Evolutionary conservation across 257 asterid species (phyloP).

Genomic region (Solanum pinnatisectum): DNA sequence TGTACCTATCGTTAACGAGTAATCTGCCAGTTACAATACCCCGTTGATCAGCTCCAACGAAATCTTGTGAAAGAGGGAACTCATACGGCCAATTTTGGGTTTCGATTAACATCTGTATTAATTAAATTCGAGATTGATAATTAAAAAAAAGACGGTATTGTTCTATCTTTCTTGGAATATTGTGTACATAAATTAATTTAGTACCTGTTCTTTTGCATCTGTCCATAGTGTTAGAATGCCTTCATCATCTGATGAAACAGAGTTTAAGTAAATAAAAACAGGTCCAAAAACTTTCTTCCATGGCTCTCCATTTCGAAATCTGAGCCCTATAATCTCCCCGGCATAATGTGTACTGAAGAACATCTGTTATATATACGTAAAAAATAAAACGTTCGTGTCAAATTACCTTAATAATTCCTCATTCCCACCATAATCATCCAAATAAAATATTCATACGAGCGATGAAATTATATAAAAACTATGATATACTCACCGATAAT

Average conservation of each 20-base stretch:
- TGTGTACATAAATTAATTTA: not conserved
- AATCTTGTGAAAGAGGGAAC: conserved; percentile 48
- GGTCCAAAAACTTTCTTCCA: conserved; percentile 83
- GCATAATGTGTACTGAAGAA: conserved; percentile 56
- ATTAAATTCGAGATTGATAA: not conserved
- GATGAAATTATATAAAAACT: not conserved
- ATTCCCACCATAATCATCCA: not conserved
- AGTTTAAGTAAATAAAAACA: conserved; percentile 35
- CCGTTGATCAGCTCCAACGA: conserved; percentile 28
- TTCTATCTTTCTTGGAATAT: not conserved
- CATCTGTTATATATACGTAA: conserved; percentile 22
- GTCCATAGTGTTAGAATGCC: conserved; percentile 42
- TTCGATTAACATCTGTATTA: conserved; percentile 43
- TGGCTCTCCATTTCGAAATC: conserved; percentile 31
- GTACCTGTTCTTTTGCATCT: conserved; percentile 48
- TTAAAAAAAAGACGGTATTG: not conserved
- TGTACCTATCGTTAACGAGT: conserved; percentile 42
- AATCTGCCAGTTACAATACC: conserved; percentile 44
- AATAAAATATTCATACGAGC: not conserved
- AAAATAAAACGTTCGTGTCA: not conserved
- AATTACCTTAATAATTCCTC: not conserved
- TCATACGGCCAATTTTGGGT: conserved; percentile 48
- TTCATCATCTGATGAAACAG: conserved; percentile 7
- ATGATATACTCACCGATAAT: conserved; percentile 7
- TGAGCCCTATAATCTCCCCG: conserved; percentile 36